phyloP scores from a whole-genome alignment of 257 asterid species.

The Capsicum chinense region DNA sequence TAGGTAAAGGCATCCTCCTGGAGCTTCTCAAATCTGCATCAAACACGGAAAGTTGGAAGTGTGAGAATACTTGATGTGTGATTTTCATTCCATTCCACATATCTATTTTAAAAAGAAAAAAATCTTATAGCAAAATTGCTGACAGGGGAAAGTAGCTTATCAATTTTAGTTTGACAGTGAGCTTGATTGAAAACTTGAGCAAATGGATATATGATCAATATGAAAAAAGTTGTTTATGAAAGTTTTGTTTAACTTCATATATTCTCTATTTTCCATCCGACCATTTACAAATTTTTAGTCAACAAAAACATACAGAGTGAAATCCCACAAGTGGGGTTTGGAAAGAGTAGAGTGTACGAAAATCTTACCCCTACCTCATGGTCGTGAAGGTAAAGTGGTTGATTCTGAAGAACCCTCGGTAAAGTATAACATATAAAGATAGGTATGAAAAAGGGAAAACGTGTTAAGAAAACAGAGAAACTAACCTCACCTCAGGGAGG shows the following conservation, averaged over 20 bases:
- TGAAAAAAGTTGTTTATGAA: neutral
- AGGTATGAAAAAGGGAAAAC: too few species aligned
- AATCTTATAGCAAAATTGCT: neutral
- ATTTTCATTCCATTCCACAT: neutral
- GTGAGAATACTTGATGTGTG: neutral
- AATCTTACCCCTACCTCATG: too few species aligned
- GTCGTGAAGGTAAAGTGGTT: too few species aligned
- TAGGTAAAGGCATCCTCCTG: slow-evolving; percentile 84
- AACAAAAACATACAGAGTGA: too few species aligned
- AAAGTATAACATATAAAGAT: too few species aligned
- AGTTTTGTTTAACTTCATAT: neutral
- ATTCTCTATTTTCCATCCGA: neutral
- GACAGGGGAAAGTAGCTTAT: neutral
- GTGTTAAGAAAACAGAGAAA: too few species aligned
- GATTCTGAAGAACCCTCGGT: too few species aligned
- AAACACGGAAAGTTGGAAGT: slow-evolving; percentile 20
- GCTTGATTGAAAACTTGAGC: neutral
- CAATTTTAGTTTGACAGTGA: neutral
- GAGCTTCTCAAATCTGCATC: slow-evolving; percentile 83
- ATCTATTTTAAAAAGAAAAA: neutral
- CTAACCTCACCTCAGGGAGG: too few species aligned
- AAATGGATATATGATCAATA: neutral
- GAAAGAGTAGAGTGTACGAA: too few species aligned
- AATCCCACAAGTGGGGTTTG: too few species aligned
- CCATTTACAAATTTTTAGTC: neutral